These are phyloP conservation scores for Globisporangium irregulare DNA, from an alignment of 352 stramenopile genomes.

Conservation along the genomic window DNA sequence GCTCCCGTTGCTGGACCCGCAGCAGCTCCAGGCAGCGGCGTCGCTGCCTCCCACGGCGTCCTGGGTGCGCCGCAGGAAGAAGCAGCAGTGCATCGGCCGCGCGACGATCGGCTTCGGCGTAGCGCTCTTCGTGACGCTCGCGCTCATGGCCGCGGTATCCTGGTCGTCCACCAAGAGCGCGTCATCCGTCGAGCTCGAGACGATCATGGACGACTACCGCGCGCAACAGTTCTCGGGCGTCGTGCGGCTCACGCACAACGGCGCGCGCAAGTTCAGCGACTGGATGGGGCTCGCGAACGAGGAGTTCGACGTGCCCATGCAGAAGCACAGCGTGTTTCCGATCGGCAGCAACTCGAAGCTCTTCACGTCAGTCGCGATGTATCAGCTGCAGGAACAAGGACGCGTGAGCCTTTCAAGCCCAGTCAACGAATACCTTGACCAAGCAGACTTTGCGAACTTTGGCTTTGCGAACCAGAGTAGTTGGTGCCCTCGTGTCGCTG, in stretches of 20 bases:
- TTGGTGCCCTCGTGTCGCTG: conserved; percentile 42
- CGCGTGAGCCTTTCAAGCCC: conserved; percentile 32
- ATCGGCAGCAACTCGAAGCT: conserved; percentile 62
- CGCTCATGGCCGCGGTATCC: conserved; percentile 31
- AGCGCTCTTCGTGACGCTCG: conserved; percentile 28
- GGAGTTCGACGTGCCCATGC: conserved; percentile 44
- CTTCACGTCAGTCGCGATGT: conserved; percentile 47
- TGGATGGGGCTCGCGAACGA: conserved; percentile 46
- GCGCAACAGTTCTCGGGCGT: conserved; percentile 51
- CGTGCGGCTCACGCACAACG: conserved; percentile 45
- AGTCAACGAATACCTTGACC: conserved; percentile 35
- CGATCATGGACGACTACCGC: conserved; percentile 26
- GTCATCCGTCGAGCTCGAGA: conserved; percentile 28
- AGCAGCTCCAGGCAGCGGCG: neutral
- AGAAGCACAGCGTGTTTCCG: conserved; percentile 46
- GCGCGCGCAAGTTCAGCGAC: conserved; percentile 40
- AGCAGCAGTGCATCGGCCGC: conserved; percentile 23
- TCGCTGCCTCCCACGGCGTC: neutral
- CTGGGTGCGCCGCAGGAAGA: neutral
- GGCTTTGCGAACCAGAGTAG: conserved; percentile 39
- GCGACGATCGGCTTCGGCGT: conserved; percentile 33
- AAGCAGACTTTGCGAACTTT: conserved; percentile 45
- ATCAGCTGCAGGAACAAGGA: conserved; percentile 54
- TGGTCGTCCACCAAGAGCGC: conserved; percentile 31
- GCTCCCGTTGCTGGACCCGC: neutral